Conservation (phyloP, 2,329 filamentous ascomycete species). For the Bipolaris cookei region DNA sequence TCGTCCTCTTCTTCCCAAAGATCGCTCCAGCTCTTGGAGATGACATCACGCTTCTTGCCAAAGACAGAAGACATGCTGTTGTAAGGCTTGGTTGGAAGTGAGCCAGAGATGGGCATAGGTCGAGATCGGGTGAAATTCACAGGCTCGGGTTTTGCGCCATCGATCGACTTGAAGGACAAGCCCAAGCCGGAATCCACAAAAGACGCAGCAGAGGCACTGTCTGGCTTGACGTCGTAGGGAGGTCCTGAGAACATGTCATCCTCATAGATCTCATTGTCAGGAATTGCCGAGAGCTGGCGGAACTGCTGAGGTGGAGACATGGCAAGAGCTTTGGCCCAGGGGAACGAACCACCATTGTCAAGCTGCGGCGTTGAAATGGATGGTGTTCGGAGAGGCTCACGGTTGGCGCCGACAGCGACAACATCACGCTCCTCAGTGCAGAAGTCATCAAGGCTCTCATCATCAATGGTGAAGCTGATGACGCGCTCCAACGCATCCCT, state of each 20-base stretch:
- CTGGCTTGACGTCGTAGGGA: constrained; percentile 78
- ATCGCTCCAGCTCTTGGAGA: constrained; percentile 99
- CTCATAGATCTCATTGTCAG: constrained; percentile 75
- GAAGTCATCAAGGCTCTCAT: constrained; percentile 92
- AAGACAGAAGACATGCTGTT: constrained; percentile 80
- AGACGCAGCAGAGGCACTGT: constrained; percentile 83
- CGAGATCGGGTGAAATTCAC: constrained; percentile 64
- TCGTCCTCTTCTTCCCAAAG: constrained; percentile 98
- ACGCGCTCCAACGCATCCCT: constrained; percentile 79
- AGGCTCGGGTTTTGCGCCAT: constrained; percentile 57
- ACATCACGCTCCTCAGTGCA: constrained; percentile 80
- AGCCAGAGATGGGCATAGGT: constrained; percentile 80
- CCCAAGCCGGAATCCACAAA: constrained; percentile 83
- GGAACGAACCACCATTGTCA: constrained; percentile 80
- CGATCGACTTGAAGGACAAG: constrained; percentile 75
- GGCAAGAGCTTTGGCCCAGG: constrained; percentile 91
- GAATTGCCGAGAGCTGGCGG: constrained; percentile 87
- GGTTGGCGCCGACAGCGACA: constrained; percentile 81
- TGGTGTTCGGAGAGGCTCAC: constrained; percentile 92
- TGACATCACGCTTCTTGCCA: constrained; percentile 74
- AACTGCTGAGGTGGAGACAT: constrained; percentile 72
- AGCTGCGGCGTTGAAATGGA: constrained; percentile 88
- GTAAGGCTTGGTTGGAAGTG: constrained; percentile 70
- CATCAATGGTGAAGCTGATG: constrained; percentile 90
- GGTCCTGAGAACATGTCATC: constrained; percentile 84